phyloP scores from a whole-genome alignment of 768 basidiomycete species.

The Dioszegia hungarica region DNA sequence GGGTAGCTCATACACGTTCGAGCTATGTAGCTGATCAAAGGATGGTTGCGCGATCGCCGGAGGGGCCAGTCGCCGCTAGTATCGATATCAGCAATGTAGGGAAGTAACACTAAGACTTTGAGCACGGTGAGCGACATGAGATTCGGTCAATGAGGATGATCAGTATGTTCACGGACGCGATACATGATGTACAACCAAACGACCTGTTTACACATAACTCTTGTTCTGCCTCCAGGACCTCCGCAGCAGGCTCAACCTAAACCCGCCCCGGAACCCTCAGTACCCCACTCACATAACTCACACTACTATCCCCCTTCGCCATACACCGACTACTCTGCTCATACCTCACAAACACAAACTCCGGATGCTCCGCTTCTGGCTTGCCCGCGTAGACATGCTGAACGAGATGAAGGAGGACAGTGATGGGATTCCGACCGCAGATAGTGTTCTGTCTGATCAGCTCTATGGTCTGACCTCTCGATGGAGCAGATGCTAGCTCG shows the following conservation, averaged over 20 bases:
- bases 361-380: conserved; percentile 38
- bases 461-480: conserved; percentile 25
- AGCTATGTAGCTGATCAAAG: no score
- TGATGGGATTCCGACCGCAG: conserved; percentile 93
- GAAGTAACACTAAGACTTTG: no score
- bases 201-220: no score
- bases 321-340: conserved; percentile 81
- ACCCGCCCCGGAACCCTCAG: conserved; percentile 26
- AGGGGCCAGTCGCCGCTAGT: no score
- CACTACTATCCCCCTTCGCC: conserved; percentile 72
- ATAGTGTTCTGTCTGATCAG: conserved; percentile 85
- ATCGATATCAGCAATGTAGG: no score
- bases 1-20: no score
- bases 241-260: neutral
- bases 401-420: conserved; percentile 78
- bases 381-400: conserved; percentile 55
- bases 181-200: no score
- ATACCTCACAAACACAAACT: conserved; percentile 79
- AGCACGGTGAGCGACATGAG: no score
- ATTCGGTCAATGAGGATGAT: no score
- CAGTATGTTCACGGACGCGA: no score
- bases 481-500: conserved; percentile 8
- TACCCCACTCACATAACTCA: conserved; percentile 84
- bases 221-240: no score
- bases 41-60: no score